A percentile compares a stretch with the other conserved stretches of the same genome.
These are phyloP conservation scores for Apiotrichum gracile DNA, from an alignment of 1,284 basidiomycete genomes.

Conservation along the genomic window DNA sequence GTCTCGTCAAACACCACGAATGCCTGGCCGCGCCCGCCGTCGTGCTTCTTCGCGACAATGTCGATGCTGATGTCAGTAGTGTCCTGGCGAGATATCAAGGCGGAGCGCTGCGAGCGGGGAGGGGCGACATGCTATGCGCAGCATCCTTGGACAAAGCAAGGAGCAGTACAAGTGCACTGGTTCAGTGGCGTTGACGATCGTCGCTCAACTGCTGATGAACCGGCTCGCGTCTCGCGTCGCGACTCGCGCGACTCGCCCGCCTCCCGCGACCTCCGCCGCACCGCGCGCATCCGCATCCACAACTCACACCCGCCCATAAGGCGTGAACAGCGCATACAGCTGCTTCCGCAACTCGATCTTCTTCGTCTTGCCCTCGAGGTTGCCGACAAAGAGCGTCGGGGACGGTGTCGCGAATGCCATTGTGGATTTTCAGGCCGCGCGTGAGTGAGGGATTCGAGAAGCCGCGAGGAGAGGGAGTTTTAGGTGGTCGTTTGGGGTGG, in stretches of 20 bases:
- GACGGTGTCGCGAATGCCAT: slow-evolving; percentile 59
- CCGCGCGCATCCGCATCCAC: no score
- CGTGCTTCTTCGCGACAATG: slow-evolving; percentile 77
- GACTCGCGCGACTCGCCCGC: no score
- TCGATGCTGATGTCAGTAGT: slow-evolving; percentile 55
- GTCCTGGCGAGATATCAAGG: no score
- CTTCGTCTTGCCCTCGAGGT: slow-evolving; percentile 88
- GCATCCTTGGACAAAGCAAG: neutral
- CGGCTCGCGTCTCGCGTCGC: neutral
- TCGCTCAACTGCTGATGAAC: neutral
- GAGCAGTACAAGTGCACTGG: no score
- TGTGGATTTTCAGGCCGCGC: slow-evolving; percentile 4
- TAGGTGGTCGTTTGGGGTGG: no score
- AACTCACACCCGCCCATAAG: slow-evolving; percentile 75
- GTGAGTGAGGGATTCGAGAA: neutral
- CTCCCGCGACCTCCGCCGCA: no score
- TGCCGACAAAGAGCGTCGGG: slow-evolving; percentile 86
- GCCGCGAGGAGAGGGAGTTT: neutral
- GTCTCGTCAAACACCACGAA: slow-evolving; percentile 93
- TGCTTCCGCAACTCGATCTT: slow-evolving; percentile 83
- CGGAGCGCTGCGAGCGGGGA: no score
- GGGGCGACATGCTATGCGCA: no score
- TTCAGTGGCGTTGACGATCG: neutral
- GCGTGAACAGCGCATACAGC: slow-evolving; percentile 83
- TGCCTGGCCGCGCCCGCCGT: slow-evolving; percentile 88